Evolutionary conservation across 176 grass and related monocot genomes (phyloP).

Genomic region (Microstegium vimineum): DNA sequence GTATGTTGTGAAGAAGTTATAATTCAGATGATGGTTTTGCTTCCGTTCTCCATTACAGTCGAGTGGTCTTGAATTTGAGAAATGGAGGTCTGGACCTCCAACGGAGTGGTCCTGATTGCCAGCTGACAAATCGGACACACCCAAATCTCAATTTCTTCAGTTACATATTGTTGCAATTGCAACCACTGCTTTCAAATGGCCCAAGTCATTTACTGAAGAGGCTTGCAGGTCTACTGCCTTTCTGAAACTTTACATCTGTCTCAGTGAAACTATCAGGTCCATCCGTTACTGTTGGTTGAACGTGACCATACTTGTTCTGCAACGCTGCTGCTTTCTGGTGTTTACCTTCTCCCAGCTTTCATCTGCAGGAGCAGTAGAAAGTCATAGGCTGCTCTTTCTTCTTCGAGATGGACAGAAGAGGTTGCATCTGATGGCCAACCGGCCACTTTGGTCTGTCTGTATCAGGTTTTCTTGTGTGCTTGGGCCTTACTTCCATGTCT

Average conservation of each 20-base stretch:
- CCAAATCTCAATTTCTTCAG: background rate
- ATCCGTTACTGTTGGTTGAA: slow-evolving; percentile 14
- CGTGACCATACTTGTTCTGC: background rate
- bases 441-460: background rate
- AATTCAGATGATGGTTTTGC: background rate
- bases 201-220: background rate
- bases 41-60: background rate
- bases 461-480: background rate
- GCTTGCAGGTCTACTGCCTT: background rate
- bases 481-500: background rate
- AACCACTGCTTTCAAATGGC: slow-evolving; percentile 4
- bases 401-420: background rate
- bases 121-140: background rate
- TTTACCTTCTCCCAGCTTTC: slow-evolving; percentile 1
- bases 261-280: background rate
- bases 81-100: background rate
- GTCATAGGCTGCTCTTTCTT: slow-evolving; percentile 2
- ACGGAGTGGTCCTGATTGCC: background rate
- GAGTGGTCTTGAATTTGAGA: background rate
- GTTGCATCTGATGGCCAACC: background rate
- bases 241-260: background rate
- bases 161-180: background rate
- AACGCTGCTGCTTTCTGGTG: slow-evolving; percentile 12
- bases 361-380: slow-evolving; percentile 20
- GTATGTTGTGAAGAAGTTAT: background rate